Conservation (phyloP, 805 yeast species). For the Cephaloascus albidus region DNA sequence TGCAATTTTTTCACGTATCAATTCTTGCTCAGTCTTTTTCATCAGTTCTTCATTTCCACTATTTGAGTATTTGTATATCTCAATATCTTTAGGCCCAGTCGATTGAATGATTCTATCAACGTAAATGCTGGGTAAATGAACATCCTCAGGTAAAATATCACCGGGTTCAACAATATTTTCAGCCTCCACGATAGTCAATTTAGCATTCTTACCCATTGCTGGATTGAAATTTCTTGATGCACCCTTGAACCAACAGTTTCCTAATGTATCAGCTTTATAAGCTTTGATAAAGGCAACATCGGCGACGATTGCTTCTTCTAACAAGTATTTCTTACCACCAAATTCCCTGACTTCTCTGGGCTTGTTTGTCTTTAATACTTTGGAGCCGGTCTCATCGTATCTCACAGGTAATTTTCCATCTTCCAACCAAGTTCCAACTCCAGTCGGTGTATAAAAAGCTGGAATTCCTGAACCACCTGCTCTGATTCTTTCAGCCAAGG, state of each 20-base stretch:
- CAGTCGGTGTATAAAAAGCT: conserved; percentile 40
- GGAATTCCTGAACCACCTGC: conserved; percentile 43
- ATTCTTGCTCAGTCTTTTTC: conserved; percentile 7
- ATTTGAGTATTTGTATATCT: conserved; percentile 18
- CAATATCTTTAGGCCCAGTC: conserved; percentile 32
- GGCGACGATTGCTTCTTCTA: conserved; percentile 34
- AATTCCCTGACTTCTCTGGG: conserved; percentile 35
- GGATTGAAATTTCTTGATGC: conserved; percentile 37
- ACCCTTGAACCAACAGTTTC: conserved; percentile 38
- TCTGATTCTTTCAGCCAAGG: conserved; percentile 37
- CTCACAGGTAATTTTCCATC: conserved; percentile 35
- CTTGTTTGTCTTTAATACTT: conserved; percentile 21
- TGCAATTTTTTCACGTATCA: conserved; percentile 23
- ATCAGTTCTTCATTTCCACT: conserved; percentile 3
- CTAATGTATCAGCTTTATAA: conserved; percentile 36
- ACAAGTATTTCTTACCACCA: conserved; percentile 28
- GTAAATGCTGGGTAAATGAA: conserved; percentile 37
- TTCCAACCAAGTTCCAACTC: conserved; percentile 43
- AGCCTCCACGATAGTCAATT: conserved; percentile 39
- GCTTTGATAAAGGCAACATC: conserved; percentile 42
- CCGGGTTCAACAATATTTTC: conserved; percentile 40
- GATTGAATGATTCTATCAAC: conserved; percentile 30
- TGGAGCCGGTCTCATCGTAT: conserved; percentile 22
- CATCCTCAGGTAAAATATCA: conserved; percentile 30
- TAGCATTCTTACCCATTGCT: conserved; percentile 35